phyloP scores from a whole-genome alignment of 2,329 filamentous ascomycete genomes.

The Diaporthe helianthi region DNA sequence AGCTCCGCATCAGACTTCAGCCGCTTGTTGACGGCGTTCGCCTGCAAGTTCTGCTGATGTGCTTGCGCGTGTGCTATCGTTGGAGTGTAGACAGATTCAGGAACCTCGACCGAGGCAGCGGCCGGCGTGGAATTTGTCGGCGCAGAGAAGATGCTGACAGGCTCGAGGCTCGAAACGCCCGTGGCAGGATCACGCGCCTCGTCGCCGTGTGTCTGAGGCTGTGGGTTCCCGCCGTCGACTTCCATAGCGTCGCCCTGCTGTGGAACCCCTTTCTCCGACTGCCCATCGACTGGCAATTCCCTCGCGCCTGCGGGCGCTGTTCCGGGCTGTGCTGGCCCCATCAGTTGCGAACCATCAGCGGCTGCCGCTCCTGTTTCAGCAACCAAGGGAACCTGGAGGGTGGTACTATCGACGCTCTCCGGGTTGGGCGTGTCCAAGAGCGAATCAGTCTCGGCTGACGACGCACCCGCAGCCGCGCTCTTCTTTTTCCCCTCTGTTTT shows the following conservation, averaged over 20 bases:
- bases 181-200: conserved; percentile 39
- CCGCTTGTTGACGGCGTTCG: conserved; percentile 72
- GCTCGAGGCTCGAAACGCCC: conserved; percentile 44
- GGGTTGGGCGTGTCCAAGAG: conserved; percentile 13
- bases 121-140: conserved; percentile 76
- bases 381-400: conserved; percentile 6
- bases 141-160: conserved; percentile 78
- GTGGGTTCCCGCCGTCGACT: conserved; percentile 33
- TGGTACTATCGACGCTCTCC: conserved; percentile 5
- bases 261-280: conserved; percentile 13
- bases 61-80: conserved; percentile 78
- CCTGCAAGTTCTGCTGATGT: conserved; percentile 72
- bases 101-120: conserved; percentile 71
- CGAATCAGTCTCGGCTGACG: conserved; percentile 26
- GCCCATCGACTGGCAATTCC: neutral
- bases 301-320: neutral
- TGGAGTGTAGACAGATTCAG: conserved; percentile 78
- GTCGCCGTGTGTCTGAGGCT: conserved; percentile 31
- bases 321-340: neutral
- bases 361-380: conserved; percentile 26
- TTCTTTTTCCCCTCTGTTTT: conserved; percentile 37
- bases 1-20: conserved; percentile 85
- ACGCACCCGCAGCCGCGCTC: conserved; percentile 30
- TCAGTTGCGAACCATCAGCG: neutral
- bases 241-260: conserved; percentile 41